Conservation (phyloP, 1,284 basidiomycete genomes). For the Malassezia obtusa region DNA sequence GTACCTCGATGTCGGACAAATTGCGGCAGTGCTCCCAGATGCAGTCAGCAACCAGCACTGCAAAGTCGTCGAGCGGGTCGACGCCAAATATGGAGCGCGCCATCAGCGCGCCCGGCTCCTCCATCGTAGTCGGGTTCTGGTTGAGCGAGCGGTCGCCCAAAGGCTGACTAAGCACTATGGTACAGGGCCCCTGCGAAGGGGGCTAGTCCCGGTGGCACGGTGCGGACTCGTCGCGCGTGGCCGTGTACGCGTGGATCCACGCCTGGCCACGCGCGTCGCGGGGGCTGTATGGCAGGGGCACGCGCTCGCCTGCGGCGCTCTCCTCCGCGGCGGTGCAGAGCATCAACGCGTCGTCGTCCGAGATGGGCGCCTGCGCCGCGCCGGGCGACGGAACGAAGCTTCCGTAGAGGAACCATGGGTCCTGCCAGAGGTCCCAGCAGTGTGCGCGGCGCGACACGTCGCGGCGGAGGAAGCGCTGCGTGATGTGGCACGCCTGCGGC, state of each 20-base stretch:
- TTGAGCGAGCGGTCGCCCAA: neutral
- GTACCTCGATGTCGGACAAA: constrained; percentile 52
- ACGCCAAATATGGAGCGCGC: constrained; percentile 65
- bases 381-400: constrained; percentile 22
- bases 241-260: constrained; percentile 19
- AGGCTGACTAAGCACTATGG: neutral
- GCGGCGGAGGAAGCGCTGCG: constrained; percentile 33
- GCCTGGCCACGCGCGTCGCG: constrained; percentile 22
- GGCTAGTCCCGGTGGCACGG: neutral
- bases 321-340: constrained; percentile 23
- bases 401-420: constrained; percentile 36
- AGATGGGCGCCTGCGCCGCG: neutral
- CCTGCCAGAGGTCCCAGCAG: constrained; percentile 42
- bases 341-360: constrained; percentile 6
- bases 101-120: neutral
- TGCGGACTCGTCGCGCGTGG: neutral
- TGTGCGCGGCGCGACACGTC: constrained; percentile 32
- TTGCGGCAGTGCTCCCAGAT: constrained; percentile 52
- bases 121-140: neutral
- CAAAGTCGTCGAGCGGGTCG: constrained; percentile 88
- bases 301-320: constrained; percentile 21
- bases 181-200: neutral
- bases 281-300: constrained; percentile 32
- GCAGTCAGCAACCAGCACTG: constrained; percentile 80
- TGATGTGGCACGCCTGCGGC: constrained; percentile 34